phyloP scores from a whole-genome alignment of 2,329 filamentous ascomycete species.

The Chaetomiaceae sp. region DNA sequence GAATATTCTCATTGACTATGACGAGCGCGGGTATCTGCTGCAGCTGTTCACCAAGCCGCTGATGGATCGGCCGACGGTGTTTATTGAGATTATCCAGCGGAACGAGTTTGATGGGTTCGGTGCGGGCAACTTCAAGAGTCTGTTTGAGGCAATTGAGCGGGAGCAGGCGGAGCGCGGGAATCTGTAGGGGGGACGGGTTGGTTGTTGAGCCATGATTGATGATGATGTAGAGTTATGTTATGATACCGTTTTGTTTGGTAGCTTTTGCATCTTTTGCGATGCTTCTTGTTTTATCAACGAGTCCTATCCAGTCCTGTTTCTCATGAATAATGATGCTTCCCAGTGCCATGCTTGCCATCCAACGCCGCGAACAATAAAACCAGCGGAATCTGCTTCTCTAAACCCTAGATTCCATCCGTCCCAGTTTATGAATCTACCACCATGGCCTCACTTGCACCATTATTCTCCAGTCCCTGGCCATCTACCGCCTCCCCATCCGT shows the following conservation, averaged over 20 bases:
- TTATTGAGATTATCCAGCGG: slow-evolving; percentile 93
- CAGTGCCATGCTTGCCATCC: neutral
- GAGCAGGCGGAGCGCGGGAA: slow-evolving; percentile 87
- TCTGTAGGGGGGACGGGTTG: slow-evolving; percentile 42
- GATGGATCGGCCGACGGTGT: slow-evolving; percentile 92
- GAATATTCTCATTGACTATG: slow-evolving; percentile 92
- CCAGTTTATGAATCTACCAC: slow-evolving; percentile 37
- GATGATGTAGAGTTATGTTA: neutral
- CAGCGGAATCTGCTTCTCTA: too few relatives aligned
- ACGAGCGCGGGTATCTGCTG: slow-evolving; percentile 81
- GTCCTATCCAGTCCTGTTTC: neutral
- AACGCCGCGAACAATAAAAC: neutral
- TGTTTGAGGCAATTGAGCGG: slow-evolving; percentile 93
- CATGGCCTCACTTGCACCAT: slow-evolving; percentile 42
- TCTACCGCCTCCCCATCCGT: slow-evolving; percentile 15
- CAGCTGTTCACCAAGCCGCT: slow-evolving; percentile 80
- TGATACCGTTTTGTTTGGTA: neutral
- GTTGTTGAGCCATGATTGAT: neutral
- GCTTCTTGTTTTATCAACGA: neutral
- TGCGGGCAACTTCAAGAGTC: slow-evolving; percentile 89
- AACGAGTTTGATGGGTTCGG: slow-evolving; percentile 90
- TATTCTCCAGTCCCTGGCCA: slow-evolving; percentile 18
- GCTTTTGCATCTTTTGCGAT: neutral
- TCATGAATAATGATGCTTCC: neutral
- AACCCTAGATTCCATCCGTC: neutral